Conservation (phyloP, 2,329 filamentous ascomycete genomes). For the Cladophialophora yegresii region DNA sequence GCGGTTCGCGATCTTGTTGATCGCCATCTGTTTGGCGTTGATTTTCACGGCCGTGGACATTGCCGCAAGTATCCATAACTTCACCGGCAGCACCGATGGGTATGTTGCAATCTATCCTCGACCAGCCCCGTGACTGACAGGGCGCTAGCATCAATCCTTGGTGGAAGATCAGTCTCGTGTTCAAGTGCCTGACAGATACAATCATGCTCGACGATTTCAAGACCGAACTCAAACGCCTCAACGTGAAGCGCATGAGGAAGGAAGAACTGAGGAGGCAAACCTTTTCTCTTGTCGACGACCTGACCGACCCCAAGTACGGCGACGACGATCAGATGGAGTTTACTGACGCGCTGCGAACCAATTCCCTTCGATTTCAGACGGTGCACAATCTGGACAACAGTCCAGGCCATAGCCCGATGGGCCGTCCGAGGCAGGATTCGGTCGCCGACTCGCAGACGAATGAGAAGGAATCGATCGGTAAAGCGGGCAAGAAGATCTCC, state of each 20-base stretch:
- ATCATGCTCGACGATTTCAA: slow-evolving; percentile 71
- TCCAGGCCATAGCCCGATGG: slow-evolving; percentile 16
- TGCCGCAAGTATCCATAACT: slow-evolving; percentile 55
- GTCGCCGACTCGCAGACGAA: slow-evolving; percentile 13
- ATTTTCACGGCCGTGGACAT: slow-evolving; percentile 64
- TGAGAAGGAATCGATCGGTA: slow-evolving; percentile 18
- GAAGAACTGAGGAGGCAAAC: slow-evolving; percentile 34
- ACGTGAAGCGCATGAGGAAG: slow-evolving; percentile 32
- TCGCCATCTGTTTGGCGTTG: slow-evolving; percentile 61
- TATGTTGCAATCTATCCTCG: slow-evolving; percentile 7
- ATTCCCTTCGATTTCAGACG: slow-evolving; percentile 21
- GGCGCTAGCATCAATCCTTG: slow-evolving; percentile 58
- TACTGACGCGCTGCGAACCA: slow-evolving; percentile 27
- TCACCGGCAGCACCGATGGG: slow-evolving; percentile 36
- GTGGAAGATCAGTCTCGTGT: slow-evolving; percentile 62
- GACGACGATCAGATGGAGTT: slow-evolving; percentile 32
- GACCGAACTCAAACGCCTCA: slow-evolving; percentile 45
- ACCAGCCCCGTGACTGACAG: neutral
- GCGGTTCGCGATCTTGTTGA: slow-evolving; percentile 64
- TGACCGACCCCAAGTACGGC: slow-evolving; percentile 21
- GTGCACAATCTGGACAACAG: slow-evolving; percentile 12
- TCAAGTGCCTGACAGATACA: slow-evolving; percentile 68
- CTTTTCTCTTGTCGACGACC: slow-evolving; percentile 31
- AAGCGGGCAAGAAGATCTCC: slow-evolving; percentile 25
- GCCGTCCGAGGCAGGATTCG: slow-evolving; percentile 29